Evolutionary conservation across 345 rosid genomes (phyloP).

Genomic region (Heritiera fomes): DNA sequence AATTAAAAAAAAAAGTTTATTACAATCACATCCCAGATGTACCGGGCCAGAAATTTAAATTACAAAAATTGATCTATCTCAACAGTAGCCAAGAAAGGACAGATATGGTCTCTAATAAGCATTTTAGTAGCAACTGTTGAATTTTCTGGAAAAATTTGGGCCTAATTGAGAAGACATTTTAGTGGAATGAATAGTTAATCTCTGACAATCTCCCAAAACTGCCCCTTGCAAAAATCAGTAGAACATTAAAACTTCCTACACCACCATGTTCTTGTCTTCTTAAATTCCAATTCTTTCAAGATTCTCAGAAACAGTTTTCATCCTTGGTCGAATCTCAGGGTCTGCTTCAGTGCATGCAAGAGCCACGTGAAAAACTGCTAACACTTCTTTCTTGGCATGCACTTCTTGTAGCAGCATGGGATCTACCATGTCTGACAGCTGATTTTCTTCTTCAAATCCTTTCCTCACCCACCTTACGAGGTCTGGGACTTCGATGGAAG

Average conservation of each 20-base stretch:
- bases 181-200: conserved; percentile 3
- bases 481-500: conserved; percentile 70
- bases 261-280: background rate
- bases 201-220: background rate
- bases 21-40: no score
- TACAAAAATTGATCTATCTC: conserved; percentile 21
- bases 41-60: conserved; percentile 10
- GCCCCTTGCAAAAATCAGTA: conserved; percentile 8
- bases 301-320: conserved; percentile 88
- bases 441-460: conserved; percentile 85
- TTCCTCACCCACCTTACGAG: conserved; percentile 89
- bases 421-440: conserved; percentile 90
- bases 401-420: conserved; percentile 84
- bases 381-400: conserved; percentile 86
- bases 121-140: background rate
- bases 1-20: no score
- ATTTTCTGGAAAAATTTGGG: conserved; percentile 5
- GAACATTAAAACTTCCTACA: conserved; percentile 9
- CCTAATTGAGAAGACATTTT: background rate
- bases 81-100: background rate
- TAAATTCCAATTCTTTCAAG: conserved; percentile 69
- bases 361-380: conserved; percentile 85
- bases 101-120: background rate
- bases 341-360: conserved; percentile 85
- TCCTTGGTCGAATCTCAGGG: conserved; percentile 85